Evolutionary conservation across 2,329 filamentous ascomycete genomes (phyloP).

Genomic region (Alternaria alternata): DNA sequence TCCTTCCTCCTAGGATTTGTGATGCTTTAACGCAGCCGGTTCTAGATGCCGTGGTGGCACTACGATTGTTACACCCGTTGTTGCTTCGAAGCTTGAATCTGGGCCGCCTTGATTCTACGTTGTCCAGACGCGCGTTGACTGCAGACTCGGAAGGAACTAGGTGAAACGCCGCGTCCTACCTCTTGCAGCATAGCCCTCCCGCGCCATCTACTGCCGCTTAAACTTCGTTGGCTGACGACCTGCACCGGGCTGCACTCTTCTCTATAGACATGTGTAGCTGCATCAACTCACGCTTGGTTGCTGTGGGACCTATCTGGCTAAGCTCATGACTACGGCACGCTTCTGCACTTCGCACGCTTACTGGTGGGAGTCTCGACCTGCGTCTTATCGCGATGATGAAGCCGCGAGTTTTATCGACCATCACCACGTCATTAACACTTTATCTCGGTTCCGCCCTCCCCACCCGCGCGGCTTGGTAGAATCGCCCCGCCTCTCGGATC

Average conservation of each 20-base stretch:
- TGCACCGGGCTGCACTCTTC: neutral
- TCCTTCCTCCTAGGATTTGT: no score
- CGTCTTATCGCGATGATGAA: constrained; percentile 6
- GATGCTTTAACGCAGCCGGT: neutral
- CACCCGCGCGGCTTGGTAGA: neutral
- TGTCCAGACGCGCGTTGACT: constrained; percentile 23
- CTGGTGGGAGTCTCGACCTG: neutral
- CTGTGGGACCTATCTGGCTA: constrained; percentile 1
- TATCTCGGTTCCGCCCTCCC: neutral
- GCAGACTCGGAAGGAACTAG: constrained; percentile 26
- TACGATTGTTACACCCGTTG: constrained; percentile 1
- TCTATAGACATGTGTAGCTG: neutral
- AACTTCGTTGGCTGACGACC: constrained; percentile 7
- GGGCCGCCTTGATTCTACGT: constrained; percentile 3
- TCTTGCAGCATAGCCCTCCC: constrained; percentile 21
- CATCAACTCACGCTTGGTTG: neutral
- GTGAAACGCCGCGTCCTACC: constrained; percentile 23
- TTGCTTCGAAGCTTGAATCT: neutral
- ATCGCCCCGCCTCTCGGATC: neutral
- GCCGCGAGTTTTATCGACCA: constrained; percentile 1
- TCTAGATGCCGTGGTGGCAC: neutral
- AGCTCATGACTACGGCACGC: constrained; percentile 5
- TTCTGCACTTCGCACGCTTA: neutral
- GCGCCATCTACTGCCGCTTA: constrained; percentile 11
- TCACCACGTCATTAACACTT: constrained; percentile 1